phyloP scores from a whole-genome alignment of 106 monocot genomes.

The Dendrobium officinale region DNA sequence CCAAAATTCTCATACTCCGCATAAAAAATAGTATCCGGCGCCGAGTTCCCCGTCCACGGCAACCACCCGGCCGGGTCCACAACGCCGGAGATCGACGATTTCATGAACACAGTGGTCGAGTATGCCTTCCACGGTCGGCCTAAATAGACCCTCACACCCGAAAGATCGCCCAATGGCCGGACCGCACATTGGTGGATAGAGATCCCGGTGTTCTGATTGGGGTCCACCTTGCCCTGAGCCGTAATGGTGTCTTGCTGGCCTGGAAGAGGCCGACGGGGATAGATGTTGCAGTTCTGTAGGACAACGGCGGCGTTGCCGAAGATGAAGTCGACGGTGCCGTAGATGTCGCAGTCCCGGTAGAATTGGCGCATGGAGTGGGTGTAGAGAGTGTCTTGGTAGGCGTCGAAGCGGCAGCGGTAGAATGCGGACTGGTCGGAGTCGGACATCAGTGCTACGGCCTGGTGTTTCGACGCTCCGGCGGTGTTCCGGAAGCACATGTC shows the following conservation, averaged over 20 bases:
- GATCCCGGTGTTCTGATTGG: conserved; percentile 27
- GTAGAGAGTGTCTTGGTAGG: conserved; percentile 30
- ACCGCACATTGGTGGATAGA: conserved; percentile 18
- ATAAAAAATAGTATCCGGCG: conserved; percentile 16
- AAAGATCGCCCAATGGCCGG: conserved; percentile 1
- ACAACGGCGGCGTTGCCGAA: conserved; percentile 20
- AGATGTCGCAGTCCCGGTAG: conserved; percentile 19
- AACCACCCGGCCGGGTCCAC: conserved; percentile 16
- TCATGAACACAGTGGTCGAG: conserved; percentile 20
- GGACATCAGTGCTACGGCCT: conserved; percentile 23
- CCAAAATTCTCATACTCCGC: conserved; percentile 15
- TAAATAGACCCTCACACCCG: conserved; percentile 4
- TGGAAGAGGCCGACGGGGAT: conserved; percentile 1
- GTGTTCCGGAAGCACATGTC: conserved; percentile 24
- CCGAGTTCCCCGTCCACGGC: conserved; percentile 9
- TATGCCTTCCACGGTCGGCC: conserved; percentile 20
- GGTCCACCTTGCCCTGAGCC: conserved; percentile 16
- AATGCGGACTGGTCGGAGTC: conserved; percentile 21
- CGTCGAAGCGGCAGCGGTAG: conserved; percentile 24
- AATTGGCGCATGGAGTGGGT: conserved; percentile 20
- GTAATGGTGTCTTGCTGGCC: conserved; percentile 21
- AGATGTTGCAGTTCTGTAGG: conserved; percentile 9
- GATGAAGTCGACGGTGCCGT: conserved; percentile 35
- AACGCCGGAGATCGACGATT: neutral
- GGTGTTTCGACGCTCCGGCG: conserved; percentile 19